These are phyloP conservation scores for Alternaria tenuissima DNA, from an alignment of 2,329 filamentous ascomycete species.

Conservation along the genomic window DNA sequence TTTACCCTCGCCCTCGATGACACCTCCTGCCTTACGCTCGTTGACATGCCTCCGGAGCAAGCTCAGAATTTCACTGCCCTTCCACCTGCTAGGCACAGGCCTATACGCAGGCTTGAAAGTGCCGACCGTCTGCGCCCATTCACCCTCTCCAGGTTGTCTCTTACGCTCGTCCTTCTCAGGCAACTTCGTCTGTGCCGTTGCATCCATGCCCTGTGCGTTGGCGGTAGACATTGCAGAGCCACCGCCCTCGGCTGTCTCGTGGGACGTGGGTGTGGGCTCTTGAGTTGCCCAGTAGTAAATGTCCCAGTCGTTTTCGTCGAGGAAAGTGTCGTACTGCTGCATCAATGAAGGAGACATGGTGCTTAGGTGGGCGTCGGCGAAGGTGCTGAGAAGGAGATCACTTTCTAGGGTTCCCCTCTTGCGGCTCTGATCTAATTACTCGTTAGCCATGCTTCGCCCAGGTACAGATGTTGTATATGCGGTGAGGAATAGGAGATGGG, in stretches of 20 bases:
- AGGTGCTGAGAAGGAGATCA: conserved; percentile 94
- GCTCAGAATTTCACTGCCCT: conserved; percentile 77
- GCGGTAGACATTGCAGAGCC: conserved; percentile 55
- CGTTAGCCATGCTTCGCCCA: conserved; percentile 13
- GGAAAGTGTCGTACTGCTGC: conserved; percentile 85
- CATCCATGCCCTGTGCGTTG: conserved; percentile 55
- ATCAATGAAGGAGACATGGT: conserved; percentile 78
- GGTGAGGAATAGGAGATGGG: conserved; percentile 1
- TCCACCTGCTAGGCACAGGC: conserved; percentile 87
- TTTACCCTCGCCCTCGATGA: conserved; percentile 47
- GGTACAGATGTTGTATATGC: neutral
- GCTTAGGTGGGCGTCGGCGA: conserved; percentile 80
- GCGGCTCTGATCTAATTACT: conserved; percentile 81
- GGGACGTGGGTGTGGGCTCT: conserved; percentile 68
- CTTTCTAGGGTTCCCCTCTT: conserved; percentile 96
- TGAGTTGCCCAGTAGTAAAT: conserved; percentile 99
- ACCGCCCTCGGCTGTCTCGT: conserved; percentile 64
- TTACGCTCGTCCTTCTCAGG: conserved; percentile 58
- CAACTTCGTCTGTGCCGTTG: conserved; percentile 55
- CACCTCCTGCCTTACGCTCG: conserved; percentile 70
- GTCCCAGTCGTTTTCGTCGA: conserved; percentile 99
- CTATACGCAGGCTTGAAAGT: conserved; percentile 94
- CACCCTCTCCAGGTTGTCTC: conserved; percentile 68
- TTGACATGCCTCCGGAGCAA: conserved; percentile 84
- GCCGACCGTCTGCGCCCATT: conserved; percentile 97